Base-by-base conservation (phyloP, 352 stramenopile genomes). In the Detonula confervacea region DNA sequence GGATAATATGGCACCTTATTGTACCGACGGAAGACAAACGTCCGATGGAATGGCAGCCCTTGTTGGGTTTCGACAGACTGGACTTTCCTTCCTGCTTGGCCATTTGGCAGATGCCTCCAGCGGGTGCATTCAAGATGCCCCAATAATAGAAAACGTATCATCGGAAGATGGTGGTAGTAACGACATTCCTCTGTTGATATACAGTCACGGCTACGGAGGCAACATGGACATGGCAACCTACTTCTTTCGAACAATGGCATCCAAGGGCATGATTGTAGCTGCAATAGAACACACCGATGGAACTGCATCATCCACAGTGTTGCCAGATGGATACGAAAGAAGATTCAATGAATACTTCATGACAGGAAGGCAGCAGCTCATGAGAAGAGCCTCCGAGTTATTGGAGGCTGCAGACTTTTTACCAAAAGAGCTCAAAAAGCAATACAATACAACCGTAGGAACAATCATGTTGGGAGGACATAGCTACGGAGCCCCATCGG, bases 281-380 rank as follows among this genome's bases (percentile, higher is more conserved):
- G 72, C 72, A 29, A 8, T 80, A 0, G 72, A 80, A 56, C 72
- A 80, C 20, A 80, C 72, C 18, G 72, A 80, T 60, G 72, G 72
- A 16, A 80, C 72, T 14, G 72, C 72, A 1, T 68, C 47, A n/a
- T 60, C 37, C 0, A 76, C 72, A 16, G 30, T 73, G 11, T 27
- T 80, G 5, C 11, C 4, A 22, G 72, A 80, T 29, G 63, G 51
- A 52, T 67, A 16, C 12, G 44, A 55, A 44, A 9, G 35, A 0
- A 59, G 30, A 27, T 80, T 76, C 51, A 60, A 70, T 59, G 60
- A 70, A 16, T 69, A 66, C 33, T 18, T 49, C 35, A 70, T 80
- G 55, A 62, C 72, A 24, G 54, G 63, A 54, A 9, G 51, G 35
- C 55, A 47, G 24, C 65, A 81, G 44, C 54, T 81, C 29, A 22